Base-by-base conservation (phyloP, 208 protist species). In the Acanthamoeba triangularis region DNA sequence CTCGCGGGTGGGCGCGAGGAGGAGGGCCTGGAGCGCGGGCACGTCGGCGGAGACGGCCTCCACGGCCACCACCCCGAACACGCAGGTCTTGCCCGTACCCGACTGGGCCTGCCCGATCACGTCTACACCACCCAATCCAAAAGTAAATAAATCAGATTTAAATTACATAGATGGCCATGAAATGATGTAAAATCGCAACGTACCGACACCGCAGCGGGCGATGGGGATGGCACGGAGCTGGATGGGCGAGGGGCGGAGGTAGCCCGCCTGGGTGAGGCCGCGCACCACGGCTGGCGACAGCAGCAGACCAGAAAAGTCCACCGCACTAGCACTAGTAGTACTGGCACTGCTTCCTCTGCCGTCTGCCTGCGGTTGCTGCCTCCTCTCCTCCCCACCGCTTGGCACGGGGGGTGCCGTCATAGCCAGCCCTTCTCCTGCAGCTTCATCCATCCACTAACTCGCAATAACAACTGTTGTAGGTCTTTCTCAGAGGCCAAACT, bases 1-100 rank as follows among this genome's bases (percentile, higher is more conserved):
- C 56, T 90, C 82, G 33, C 82, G 82, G 13, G 82, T 90, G 82
- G 82, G 82, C 47, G 82, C 82, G n/a, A 90, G 82, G 2, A 90
- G 54, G 47, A 90, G 82, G 30, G 82, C 82, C 82, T 90, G 82
- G 33, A 90, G 82, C 13, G 49, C 56, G 82, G 54, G 11, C 33
- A 65, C 6, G 41, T 8, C 25, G 18, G 82, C 25, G 37, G 11
- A 16, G 33, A 90, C 56, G 33, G 49, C 54, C 82, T 90, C 82
- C 3, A 90, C 54, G 54, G 56, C 54, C 82, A 65, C 54, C 33
- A 90, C 54, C 8, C 54, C 82, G 23, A 90, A 90, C 18, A 65
- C 82, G 54, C 49, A 65, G 20, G 82, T 90, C 37, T 90, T 90
- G 54, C 82, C 82, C 1, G 82, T 90, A 8, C 82, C 82, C 54